Evolutionary conservation across 2,329 filamentous ascomycete genomes (phyloP).

Genomic region (Trichoderma semiorbis): DNA sequence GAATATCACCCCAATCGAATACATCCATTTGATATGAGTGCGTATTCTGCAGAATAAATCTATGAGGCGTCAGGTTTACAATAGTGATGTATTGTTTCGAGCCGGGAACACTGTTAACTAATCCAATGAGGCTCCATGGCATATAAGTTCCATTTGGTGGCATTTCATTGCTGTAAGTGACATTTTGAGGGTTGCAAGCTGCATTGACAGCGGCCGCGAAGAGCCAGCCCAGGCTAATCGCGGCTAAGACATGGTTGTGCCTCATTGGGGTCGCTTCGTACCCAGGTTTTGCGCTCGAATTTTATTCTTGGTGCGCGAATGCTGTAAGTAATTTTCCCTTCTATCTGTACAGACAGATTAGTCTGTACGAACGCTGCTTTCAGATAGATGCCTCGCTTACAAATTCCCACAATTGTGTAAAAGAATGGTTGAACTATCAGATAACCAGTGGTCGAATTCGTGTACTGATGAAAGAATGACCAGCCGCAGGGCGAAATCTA

Average conservation of each 20-base stretch:
- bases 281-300: not conserved
- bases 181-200: conserved; percentile 5
- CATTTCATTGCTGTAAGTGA: conserved; percentile 16
- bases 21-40: conserved; percentile 32
- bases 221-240: not conserved
- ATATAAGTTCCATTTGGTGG: conserved; percentile 16
- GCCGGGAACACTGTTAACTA: conserved; percentile 10
- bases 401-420: not conserved
- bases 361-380: not conserved
- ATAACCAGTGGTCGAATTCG: not conserved
- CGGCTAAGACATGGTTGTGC: not conserved
- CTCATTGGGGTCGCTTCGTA: not conserved
- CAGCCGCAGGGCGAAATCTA: not conserved
- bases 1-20: conserved; percentile 34
- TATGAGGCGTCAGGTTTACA: conserved; percentile 35
- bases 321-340: not conserved
- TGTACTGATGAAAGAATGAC: not conserved
- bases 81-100: conserved; percentile 32
- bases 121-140: conserved; percentile 14
- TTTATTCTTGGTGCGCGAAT: not conserved
- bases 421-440: not conserved
- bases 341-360: not conserved
- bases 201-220: not conserved
- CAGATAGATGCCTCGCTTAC: not conserved
- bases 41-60: conserved; percentile 27